Evolutionary conservation across 2,329 filamentous ascomycete genomes (phyloP).

Genomic region (Alternaria sp.): DNA sequence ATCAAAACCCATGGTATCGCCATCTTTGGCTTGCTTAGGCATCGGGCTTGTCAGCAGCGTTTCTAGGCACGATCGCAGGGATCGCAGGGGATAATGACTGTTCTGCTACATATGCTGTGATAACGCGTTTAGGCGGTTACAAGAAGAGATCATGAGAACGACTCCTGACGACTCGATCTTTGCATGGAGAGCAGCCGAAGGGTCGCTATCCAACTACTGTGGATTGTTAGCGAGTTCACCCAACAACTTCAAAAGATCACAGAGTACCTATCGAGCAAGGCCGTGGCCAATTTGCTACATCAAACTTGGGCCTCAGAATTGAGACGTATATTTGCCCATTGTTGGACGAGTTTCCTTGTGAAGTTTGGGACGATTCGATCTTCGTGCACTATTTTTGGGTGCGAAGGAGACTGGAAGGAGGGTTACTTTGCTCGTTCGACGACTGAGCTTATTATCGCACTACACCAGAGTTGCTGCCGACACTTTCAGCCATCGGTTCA

Average conservation of each 20-base stretch:
- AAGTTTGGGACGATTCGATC: no score
- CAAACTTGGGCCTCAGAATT: conserved; percentile 1
- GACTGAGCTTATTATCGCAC: neutral
- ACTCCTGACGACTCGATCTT: conserved; percentile 14
- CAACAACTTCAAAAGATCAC: conserved; percentile 1
- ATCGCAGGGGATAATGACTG: no score
- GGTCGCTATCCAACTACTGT: neutral
- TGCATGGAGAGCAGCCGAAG: conserved; percentile 7
- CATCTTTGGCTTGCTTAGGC: no score
- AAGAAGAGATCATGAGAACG: conserved; percentile 11
- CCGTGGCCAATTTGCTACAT: neutral
- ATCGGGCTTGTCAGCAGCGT: no score
- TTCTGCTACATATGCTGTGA: neutral
- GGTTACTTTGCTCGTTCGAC: conserved; percentile 1
- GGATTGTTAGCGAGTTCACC: conserved; percentile 13
- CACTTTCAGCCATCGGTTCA: neutral
- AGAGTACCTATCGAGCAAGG: neutral
- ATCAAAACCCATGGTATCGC: no score
- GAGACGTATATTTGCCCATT: neutral
- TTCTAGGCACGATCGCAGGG: no score
- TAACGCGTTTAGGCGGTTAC: conserved; percentile 10
- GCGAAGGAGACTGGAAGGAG: neutral
- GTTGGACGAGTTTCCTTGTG: no score
- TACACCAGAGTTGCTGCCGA: neutral
- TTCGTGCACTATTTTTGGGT: neutral